These are phyloP conservation scores for Colletotrichum scovillei DNA, from an alignment of 2,329 filamentous ascomycete species.

Conservation along the genomic window DNA sequence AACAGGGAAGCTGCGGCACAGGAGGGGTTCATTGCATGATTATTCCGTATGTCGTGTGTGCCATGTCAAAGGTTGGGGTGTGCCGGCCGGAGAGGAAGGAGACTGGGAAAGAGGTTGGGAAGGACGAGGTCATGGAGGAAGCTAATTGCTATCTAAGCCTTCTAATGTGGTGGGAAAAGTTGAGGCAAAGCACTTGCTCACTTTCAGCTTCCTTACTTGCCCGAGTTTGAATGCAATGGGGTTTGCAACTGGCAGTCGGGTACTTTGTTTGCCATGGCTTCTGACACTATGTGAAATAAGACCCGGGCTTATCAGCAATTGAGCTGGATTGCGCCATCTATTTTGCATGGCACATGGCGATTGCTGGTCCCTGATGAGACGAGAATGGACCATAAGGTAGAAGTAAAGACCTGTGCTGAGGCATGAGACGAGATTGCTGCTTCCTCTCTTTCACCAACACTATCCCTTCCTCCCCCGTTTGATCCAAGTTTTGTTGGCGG, in stretches of 20 bases:
- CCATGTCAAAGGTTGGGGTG: slow-evolving; percentile 20
- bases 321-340: neutral
- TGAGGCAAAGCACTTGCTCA: neutral
- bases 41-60: slow-evolving; percentile 13
- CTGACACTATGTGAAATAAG: neutral
- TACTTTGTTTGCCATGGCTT: neutral
- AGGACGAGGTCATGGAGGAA: neutral
- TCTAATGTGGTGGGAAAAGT: too few species aligned
- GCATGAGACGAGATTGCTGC: slow-evolving; percentile 22
- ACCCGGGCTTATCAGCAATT: neutral
- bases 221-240: neutral
- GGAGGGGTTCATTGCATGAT: slow-evolving; percentile 32
- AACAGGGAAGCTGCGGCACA: slow-evolving; percentile 34
- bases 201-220: neutral
- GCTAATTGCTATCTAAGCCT: neutral
- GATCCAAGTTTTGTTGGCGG: neutral
- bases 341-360: neutral
- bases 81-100: neutral
- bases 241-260: neutral
- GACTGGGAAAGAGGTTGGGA: slow-evolving; percentile 13
- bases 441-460: neutral
- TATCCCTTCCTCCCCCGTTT: neutral
- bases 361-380: neutral
- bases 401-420: neutral
- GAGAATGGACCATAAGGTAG: neutral